Base-by-base conservation (phyloP, 805 yeast genomes). In the Cyberlindnera americana region DNA sequence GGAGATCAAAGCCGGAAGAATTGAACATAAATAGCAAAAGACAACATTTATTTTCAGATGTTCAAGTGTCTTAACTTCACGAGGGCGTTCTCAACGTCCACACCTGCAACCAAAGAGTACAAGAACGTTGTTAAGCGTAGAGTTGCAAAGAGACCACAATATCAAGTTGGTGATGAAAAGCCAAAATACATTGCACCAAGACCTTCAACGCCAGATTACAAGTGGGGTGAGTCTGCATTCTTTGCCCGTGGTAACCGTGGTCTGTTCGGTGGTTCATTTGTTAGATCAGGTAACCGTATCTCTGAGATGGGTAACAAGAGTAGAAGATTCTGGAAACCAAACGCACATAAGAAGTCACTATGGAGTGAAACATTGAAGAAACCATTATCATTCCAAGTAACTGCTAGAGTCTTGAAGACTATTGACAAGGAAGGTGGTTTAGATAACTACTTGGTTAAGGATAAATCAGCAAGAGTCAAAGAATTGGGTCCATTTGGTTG, bases 391-490 rank as follows among this genome's bases (percentile, higher is more conserved):
- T 61, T 87, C 39, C 78, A 73, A 44, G 78, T 89, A 25, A 81
- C 89, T 7, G 76, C 97, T 5, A 76, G 81, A 44, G 97, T 89
- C 6, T 71, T 93, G 57, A 78, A 81, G 54, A 89, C 97, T 0
- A 82, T 93, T 43, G 83, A 86, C 43, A 86, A 80, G 53, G 98
- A 91, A 61, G 99, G 99, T 46, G 99, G 99, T 5, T 70, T 93
- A 41, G 99, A 93, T 59, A 81, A 81, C 48, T 93, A 93, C 59
- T 63, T 93, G 46, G 73, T 79, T 30, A 93, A 93, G 64, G 95
- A 89, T 44, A 87, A 84, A 50, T 70, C 95, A 6, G 95, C 95
- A 3, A 75, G 99, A 66, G 71, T 87, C 49, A 93, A 93, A 67
- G 95, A 93, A 60, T 67, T 93, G 56, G 99, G 99, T 0, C 83